phyloP scores from a whole-genome alignment of 225 moss, liverwort and hornwort genomes.

The Asterella californica region DNA sequence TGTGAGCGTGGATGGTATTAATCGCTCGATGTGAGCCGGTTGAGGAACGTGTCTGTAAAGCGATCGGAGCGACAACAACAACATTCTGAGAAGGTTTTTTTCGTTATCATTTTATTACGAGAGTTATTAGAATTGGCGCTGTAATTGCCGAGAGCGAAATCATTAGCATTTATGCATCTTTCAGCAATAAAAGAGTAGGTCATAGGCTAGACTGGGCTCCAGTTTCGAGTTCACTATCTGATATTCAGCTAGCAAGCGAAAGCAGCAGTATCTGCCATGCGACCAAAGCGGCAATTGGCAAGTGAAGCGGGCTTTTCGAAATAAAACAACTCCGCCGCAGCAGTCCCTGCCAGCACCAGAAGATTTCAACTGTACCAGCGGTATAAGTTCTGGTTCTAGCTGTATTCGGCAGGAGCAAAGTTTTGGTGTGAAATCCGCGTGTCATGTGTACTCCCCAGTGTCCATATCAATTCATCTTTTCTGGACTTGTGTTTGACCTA shows the following conservation, averaged over 20 bases:
- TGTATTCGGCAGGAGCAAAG: neutral
- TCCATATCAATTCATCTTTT: no score
- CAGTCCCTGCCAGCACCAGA: neutral
- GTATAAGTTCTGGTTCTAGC: neutral
- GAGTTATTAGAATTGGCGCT: constrained; percentile 15
- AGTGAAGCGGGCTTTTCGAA: neutral
- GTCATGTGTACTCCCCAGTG: neutral
- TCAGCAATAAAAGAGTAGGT: constrained; percentile 7
- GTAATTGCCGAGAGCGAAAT: constrained; percentile 19
- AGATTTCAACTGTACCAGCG: neutral
- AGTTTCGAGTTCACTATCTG: neutral
- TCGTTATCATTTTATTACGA: neutral
- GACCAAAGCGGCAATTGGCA: neutral
- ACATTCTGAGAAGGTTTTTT: neutral
- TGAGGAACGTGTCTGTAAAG: constrained; percentile 25
- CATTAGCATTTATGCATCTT: constrained; percentile 11
- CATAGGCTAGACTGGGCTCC: neutral
- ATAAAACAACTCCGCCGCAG: neutral
- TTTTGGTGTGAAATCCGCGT: neutral
- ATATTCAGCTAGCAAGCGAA: neutral
- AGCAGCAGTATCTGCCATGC: neutral
- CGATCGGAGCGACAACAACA: constrained; percentile 4
- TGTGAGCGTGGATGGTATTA: constrained; percentile 22
- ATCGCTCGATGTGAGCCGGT: constrained; percentile 27
- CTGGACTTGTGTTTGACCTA: no score